Conservation (phyloP, 2,329 filamentous ascomycete genomes). For the Monilinia vaccinii-corymbosi region DNA sequence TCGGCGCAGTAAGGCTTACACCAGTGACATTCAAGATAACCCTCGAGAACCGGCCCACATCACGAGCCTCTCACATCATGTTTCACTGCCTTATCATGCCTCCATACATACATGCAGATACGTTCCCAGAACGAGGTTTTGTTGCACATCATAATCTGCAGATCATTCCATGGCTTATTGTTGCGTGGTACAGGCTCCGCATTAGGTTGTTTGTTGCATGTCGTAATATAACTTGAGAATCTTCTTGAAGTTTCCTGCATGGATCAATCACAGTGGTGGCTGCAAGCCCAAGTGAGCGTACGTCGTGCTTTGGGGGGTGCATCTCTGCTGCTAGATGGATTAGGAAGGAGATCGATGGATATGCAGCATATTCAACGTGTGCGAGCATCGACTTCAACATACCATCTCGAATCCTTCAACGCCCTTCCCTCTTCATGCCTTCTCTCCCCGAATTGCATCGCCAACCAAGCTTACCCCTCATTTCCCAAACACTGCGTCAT, state of each 20-base stretch:
- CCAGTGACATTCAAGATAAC: constrained; percentile 3
- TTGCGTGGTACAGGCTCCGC: not conserved
- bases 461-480: not conserved
- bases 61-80: not conserved
- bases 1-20: not conserved
- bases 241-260: not conserved
- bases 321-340: not conserved
- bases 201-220: not conserved
- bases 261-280: not conserved
- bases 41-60: not conserved
- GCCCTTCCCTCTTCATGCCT: not conserved
- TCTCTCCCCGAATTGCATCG: not conserved
- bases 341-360: not conserved
- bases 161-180: not conserved
- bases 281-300: not conserved
- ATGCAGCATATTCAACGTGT: not conserved
- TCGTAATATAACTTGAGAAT: not conserved
- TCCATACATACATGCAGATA: not conserved
- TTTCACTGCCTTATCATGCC: not conserved
- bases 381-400: not conserved
- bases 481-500: not conserved
- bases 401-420: not conserved
- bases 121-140: not conserved
- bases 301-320: not conserved
- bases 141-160: constrained; percentile 5